Evolutionary conservation across 2,329 filamentous ascomycete genomes (phyloP), one percentile per base, ranked within the genome.

Genomic region (Calonectria leucothoes): DNA sequence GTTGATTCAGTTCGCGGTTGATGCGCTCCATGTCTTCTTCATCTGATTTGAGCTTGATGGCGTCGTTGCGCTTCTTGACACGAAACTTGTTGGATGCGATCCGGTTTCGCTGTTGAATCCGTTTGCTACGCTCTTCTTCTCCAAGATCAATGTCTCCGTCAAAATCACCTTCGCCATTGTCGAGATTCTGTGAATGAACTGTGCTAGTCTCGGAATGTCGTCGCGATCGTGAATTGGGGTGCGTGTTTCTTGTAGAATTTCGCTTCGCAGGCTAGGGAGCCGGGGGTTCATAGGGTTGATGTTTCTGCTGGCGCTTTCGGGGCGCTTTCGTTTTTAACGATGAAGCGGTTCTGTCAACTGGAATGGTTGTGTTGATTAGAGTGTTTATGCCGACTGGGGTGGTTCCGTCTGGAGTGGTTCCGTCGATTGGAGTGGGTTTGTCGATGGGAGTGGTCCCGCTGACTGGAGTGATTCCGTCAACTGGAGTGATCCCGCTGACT

Each of bases 61-160:
- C 71, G 15, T 77, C 71, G 10, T 77, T 74, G 1, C 73, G 72
- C 48, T 80, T 81, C 59, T 74, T 79, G 31, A 73, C 17, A 1
- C 80, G 77, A 35, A 80, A 80, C 33, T 75, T 80, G 66, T 77
- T 81, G 61, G 80, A 79, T 4, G 80, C 79, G 11, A 78, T 25
- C 12, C 80, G 78, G 23, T 78, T 81, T n/a, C 78, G 70, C 33
- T 75, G 73, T 2, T 78, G 77, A 0, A 75, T 4, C 0, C 23
- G 49, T 25, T 25, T 71, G 8, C 5, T 69, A 11, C 25, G 52
- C 14, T 31, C 35, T 15, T 66, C 64, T 33, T 66, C 31, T 6
- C 42, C 35, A 7, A 23, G 5, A 17, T 52, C 25, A 15, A 69
- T 2, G 10, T 25, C 11, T 49, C 31, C 5, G n/a, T n/a, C 17